Base-by-base conservation (phyloP, 2,329 filamentous ascomycete species). In the Aureobasidium melanogenum region DNA sequence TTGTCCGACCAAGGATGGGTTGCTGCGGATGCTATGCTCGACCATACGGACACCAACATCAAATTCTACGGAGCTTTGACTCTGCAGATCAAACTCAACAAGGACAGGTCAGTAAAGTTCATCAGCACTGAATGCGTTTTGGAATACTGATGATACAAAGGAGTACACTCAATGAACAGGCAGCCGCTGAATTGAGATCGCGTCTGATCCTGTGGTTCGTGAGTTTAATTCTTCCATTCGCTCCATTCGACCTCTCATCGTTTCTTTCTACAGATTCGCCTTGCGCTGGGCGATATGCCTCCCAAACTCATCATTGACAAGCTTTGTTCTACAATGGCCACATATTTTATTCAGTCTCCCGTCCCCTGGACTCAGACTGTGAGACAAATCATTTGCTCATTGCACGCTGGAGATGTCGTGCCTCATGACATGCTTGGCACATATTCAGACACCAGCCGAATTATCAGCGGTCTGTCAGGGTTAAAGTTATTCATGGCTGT, bases 41-140 rank as follows among this genome's bases (percentile, higher is more conserved):
- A 78, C 55, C 85, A 84, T 63, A 77, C 82, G 24, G 85, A 89
- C 66, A 83, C 88, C 63, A 87, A 92, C 68, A 84, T 94, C 66
- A 88, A 88, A 65, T 97, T 97, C 75, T 96, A 96, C 71, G 94
- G 91, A 15, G 93, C 92, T 32, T 80, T 97, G 63, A 97, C 93
- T 0, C 88, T 97, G 66, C 95, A 91, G 55, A 85, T 97, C 68
- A 99, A 97, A 76, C 84, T 97, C 62, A 97, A 97, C 71, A 70
- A 69, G 69, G 68, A 72, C 66, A 71, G 57, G 56, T 70, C 66
- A 70, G 68, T 32, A 34, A 5, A 17, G 1, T 30, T 38, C 19
- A 22, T 12, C 15, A 34, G 19, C 30, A 39, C 26, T n/a, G 14
- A 14, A 2, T 39, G 10, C 5, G 17, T 2, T 51, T 63, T 2